These are phyloP conservation scores for Rhizophlyctis rosea DNA, from an alignment of 192 early-diverging fungal genomes.

Conservation along the genomic window DNA sequence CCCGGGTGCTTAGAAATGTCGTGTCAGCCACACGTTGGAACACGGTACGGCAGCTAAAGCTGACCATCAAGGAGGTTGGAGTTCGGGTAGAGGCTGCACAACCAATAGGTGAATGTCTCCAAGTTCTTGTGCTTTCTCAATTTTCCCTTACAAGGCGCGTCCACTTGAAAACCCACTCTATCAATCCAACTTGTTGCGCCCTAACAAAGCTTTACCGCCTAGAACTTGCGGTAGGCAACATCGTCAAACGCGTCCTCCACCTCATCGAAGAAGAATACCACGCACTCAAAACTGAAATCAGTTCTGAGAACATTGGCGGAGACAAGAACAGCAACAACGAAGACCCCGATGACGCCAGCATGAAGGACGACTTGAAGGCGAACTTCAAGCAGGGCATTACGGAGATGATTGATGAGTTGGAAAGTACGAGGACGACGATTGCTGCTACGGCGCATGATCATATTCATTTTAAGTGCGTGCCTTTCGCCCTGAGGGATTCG, in stretches of 20 bases:
- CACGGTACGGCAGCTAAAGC: conserved; percentile 56
- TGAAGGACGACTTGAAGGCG: conserved; percentile 57
- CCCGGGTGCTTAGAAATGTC: conserved; percentile 70
- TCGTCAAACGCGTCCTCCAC: conserved; percentile 75
- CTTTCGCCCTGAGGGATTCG: conserved; percentile 1
- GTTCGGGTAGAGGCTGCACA: conserved; percentile 69
- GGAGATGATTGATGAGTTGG: conserved; percentile 86
- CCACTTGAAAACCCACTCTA: background rate
- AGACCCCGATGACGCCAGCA: background rate
- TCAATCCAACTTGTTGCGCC: background rate
- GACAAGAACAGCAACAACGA: conserved; percentile 10
- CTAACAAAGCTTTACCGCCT: conserved; percentile 10
- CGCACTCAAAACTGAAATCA: conserved; percentile 19
- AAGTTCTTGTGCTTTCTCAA: no score
- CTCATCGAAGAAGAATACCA: conserved; percentile 75
- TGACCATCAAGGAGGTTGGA: conserved; percentile 68
- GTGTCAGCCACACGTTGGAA: conserved; percentile 74
- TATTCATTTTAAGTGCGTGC: conserved; percentile 85
- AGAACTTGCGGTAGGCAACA: conserved; percentile 85
- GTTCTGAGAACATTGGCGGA: conserved; percentile 7
- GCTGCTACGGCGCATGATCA: conserved; percentile 82
- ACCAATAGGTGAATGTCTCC: conserved; percentile 63
- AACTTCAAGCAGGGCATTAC: conserved; percentile 77
- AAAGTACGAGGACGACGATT: conserved; percentile 73
- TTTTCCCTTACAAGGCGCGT: background rate